Percentiles rank a stretch among this genome's conserved stretches.
Conservation (phyloP, 2,329 filamentous ascomycete genomes). For the Pseudohalonectria lignicola region DNA sequence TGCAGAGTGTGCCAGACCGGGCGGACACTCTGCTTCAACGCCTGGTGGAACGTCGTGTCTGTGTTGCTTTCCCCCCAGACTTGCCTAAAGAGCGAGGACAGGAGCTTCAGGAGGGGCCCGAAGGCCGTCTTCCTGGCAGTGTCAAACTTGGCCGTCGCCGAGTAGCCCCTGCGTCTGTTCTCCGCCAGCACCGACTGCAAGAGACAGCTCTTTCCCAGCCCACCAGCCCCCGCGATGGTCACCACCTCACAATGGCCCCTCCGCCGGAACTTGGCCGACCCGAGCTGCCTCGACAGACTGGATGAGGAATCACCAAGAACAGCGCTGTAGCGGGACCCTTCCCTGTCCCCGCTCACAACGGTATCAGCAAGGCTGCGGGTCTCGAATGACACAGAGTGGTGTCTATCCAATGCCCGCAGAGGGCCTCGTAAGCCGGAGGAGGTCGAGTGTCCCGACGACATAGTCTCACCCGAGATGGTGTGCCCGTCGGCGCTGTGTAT, state of each 20-base stretch:
- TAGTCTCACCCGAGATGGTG: constrained; percentile 36
- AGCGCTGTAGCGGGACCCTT: constrained; percentile 25
- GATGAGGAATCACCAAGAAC: constrained; percentile 30
- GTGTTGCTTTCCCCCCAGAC: constrained; percentile 57
- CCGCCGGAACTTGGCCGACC: constrained; percentile 46
- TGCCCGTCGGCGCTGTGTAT: constrained; percentile 28
- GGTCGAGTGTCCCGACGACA: constrained; percentile 33
- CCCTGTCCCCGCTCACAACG: constrained; percentile 25
- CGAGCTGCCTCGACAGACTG: constrained; percentile 42
- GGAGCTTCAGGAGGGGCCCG: constrained; percentile 51
- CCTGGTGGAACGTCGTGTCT: constrained; percentile 51
- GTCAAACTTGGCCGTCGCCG: constrained; percentile 56
- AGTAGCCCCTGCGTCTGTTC: constrained; percentile 50
- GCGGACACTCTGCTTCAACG: constrained; percentile 49
- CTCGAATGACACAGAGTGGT: constrained; percentile 39
- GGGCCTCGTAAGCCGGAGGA: constrained; percentile 21
- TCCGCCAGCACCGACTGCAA: constrained; percentile 53
- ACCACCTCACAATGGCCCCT: constrained; percentile 55
- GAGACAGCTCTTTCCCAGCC: constrained; percentile 54
- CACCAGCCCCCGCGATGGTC: constrained; percentile 48
- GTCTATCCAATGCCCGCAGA: constrained; percentile 38
- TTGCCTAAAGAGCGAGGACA: constrained; percentile 56
- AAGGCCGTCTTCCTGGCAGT: constrained; percentile 49
- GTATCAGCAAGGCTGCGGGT: constrained; percentile 34
- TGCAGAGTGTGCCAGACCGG: constrained; percentile 56